Percentiles rank a stretch among this genome's conserved stretches.
Conservation (phyloP, 257 asterid species). For the Capsicum chinense region DNA sequence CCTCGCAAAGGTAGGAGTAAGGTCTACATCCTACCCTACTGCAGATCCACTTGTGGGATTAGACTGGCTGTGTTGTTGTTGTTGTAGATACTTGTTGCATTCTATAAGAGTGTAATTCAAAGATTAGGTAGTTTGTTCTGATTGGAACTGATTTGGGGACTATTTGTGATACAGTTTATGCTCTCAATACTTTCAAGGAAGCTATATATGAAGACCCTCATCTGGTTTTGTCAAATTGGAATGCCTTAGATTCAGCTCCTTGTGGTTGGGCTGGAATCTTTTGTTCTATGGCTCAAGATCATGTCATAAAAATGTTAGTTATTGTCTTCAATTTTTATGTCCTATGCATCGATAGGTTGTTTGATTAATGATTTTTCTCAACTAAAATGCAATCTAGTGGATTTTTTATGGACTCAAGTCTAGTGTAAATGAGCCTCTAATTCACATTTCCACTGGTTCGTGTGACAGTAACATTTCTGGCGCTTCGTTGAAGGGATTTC, state of each 20-base stretch:
- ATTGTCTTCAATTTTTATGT: constrained; percentile 28
- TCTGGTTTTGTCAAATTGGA: constrained; percentile 80
- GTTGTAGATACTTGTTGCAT: background rate
- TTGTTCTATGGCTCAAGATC: constrained; percentile 72
- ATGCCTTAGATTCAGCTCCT: constrained; percentile 74
- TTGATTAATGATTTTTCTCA: background rate
- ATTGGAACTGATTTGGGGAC: background rate
- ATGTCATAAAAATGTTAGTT: constrained; percentile 83
- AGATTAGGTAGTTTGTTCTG: background rate
- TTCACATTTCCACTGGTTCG: constrained; percentile 21
- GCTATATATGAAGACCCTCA: constrained; percentile 89
- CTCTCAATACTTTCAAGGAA: constrained; percentile 79
- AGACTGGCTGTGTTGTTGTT: no score
- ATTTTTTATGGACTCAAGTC: background rate
- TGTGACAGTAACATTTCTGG: constrained; percentile 81
- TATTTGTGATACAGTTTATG: constrained; percentile 60
- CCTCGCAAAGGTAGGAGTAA: background rate
- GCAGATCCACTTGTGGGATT: no score
- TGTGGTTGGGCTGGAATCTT: constrained; percentile 80
- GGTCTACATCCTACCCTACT: background rate
- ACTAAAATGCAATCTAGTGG: background rate
- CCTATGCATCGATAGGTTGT: background rate
- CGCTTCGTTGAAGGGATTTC: constrained; percentile 80
- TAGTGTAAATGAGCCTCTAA: constrained; percentile 7
- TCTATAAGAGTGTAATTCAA: constrained; percentile 12